Conservation (phyloP, 441 rosid genomes). For the Erysimum cheiri region DNA sequence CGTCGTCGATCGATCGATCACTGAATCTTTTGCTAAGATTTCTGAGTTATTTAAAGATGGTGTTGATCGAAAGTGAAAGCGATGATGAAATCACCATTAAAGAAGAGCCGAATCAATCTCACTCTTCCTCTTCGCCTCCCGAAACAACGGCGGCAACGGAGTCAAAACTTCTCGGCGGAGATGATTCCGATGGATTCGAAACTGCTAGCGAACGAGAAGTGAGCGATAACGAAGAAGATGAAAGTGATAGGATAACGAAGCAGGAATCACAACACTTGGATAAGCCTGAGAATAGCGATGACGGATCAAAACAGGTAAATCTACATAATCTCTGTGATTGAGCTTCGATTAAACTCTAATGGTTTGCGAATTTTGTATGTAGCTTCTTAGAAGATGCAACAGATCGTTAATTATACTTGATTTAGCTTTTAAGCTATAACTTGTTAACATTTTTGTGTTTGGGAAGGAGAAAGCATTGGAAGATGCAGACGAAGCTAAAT, state of each 20-base stretch:
- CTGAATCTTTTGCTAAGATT: not conserved
- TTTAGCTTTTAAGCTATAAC: too few relatives aligned
- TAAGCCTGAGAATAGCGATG: constrained; percentile 40
- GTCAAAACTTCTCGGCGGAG: constrained; percentile 39
- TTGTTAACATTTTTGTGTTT: not conserved
- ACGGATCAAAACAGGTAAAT: constrained; percentile 56
- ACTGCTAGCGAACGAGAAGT: constrained; percentile 84
- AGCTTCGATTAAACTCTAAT: not conserved
- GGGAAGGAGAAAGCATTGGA: constrained; percentile 57
- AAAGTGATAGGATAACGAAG: constrained; percentile 4
- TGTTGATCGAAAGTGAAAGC: constrained; percentile 48
- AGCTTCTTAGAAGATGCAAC: too few relatives aligned
- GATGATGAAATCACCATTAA: constrained; percentile 30
- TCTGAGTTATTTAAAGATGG: constrained; percentile 46
- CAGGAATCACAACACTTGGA: constrained; percentile 9
- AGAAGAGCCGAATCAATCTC: constrained; percentile 34
- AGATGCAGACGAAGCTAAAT: constrained; percentile 74
- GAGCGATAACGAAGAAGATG: constrained; percentile 53
- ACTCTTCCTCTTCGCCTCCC: constrained; percentile 13
- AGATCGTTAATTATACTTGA: too few relatives aligned
- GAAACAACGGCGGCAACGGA: constrained; percentile 26
- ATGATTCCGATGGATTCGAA: constrained; percentile 81
- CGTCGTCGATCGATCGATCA: too few relatives aligned
- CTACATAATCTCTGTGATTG: not conserved
- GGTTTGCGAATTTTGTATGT: not conserved